These are phyloP conservation scores for Xanthoconium stramineum DNA, from an alignment of 768 basidiomycete genomes.

Conservation along the genomic window DNA sequence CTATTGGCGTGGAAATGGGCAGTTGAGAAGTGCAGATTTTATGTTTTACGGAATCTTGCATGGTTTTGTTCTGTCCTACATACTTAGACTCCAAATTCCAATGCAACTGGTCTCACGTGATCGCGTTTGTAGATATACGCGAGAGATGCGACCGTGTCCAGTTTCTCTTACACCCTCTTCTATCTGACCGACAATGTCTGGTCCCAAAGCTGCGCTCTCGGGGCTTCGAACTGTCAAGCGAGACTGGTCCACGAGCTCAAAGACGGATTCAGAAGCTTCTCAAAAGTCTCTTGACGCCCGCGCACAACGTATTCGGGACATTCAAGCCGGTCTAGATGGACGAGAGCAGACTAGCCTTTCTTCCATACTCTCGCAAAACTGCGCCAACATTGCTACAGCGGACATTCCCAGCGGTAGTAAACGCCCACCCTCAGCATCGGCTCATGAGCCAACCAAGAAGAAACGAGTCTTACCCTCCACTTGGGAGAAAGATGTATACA, in stretches of 20 bases:
- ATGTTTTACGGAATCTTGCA: constrained; percentile 27
- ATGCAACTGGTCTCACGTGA: constrained; percentile 14
- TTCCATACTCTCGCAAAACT: constrained; percentile 10
- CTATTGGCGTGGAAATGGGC: constrained; percentile 57
- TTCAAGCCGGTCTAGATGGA: constrained; percentile 53
- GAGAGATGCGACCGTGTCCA: background rate
- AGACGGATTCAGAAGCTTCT: constrained; percentile 19
- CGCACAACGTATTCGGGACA: constrained; percentile 49
- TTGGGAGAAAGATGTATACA: constrained; percentile 41
- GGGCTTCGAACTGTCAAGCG: constrained; percentile 60
- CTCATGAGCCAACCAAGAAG: constrained; percentile 37
- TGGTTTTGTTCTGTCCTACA: constrained; percentile 36
- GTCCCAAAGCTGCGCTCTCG: constrained; percentile 42
- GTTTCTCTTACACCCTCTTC: background rate
- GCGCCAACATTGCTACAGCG: constrained; percentile 10
- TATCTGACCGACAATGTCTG: constrained; percentile 20
- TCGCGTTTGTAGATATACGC: constrained; percentile 8
- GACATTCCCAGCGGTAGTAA: constrained; percentile 32
- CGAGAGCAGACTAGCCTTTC: constrained; percentile 32
- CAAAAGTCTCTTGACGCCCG: constrained; percentile 23
- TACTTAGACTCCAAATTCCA: background rate
- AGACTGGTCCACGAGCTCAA: constrained; percentile 56
- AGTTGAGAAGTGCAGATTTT: constrained; percentile 41
- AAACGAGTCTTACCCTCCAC: constrained; percentile 55
- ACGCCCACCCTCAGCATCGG: constrained; percentile 25